phyloP scores from a whole-genome alignment of 139 green algal genomes.

The Coccomyxa sp. region DNA sequence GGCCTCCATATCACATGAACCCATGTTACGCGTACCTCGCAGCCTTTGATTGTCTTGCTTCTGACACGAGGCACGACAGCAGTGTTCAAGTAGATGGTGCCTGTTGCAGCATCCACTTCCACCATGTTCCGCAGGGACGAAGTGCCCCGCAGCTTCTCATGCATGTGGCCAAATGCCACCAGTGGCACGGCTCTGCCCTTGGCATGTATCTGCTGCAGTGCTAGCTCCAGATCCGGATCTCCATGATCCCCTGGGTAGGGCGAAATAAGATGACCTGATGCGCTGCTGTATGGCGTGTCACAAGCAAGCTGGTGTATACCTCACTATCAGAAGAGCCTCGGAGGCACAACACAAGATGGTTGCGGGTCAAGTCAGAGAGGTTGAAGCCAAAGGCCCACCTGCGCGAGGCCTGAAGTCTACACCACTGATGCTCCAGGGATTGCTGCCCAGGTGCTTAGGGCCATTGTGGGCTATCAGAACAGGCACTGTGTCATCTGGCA shows the following conservation, averaged over 20 bases:
- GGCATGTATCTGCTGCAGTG: constrained; percentile 18
- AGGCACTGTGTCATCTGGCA: constrained; percentile 16
- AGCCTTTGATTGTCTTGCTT: too few species aligned
- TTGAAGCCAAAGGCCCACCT: background rate
- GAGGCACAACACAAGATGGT: too few species aligned
- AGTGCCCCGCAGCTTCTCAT: constrained; percentile 36
- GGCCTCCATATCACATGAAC: too few species aligned
- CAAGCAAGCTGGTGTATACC: too few species aligned
- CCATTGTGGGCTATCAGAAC: constrained; percentile 61
- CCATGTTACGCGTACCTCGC: too few species aligned
- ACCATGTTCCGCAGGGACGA: constrained; percentile 47
- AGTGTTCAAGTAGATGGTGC: constrained; percentile 58
- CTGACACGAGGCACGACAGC: constrained; percentile 65
- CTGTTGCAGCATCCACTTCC: constrained; percentile 30
- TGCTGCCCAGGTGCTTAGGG: constrained; percentile 34
- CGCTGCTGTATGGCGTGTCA: too few species aligned
- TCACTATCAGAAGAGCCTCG: too few species aligned
- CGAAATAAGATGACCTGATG: background rate
- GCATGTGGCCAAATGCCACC: constrained; percentile 63
- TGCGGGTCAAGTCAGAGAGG: too few species aligned
- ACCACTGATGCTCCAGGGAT: constrained; percentile 35
- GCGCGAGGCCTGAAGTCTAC: constrained; percentile 25
- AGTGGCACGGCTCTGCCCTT: constrained; percentile 19
- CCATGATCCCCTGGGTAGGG: constrained; percentile 38
- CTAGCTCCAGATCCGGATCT: constrained; percentile 36